Percentiles rank a stretch among this genome's conserved stretches.
phyloP scores from a whole-genome alignment of 305 asterid genomes.

The Andrographis paniculata region DNA sequence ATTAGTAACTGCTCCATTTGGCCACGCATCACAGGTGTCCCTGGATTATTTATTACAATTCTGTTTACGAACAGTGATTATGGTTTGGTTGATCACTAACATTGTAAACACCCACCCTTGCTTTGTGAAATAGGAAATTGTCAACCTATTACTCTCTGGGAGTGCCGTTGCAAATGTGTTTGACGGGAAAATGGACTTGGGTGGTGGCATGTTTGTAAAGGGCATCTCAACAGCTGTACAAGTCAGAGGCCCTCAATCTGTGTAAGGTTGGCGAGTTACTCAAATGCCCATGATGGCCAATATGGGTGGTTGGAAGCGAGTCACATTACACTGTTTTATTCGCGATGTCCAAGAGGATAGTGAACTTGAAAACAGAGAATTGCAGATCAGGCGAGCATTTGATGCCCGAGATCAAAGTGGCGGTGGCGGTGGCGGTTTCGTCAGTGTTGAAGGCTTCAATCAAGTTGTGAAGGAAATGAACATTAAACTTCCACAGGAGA shows the following conservation, averaged over 20 bases:
- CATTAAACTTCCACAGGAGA: conserved; percentile 56
- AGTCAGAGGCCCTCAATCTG: conserved; percentile 86
- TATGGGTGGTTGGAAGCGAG: conserved; percentile 99
- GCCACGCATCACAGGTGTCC: conserved; percentile 97
- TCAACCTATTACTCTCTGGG: conserved; percentile 87
- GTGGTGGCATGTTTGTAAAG: conserved; percentile 89
- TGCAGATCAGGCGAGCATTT: conserved; percentile 75
- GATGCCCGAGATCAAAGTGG: conserved; percentile 96
- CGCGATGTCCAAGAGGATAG: conserved; percentile 90
- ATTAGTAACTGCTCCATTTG: conserved; percentile 94
- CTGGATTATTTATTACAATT: conserved; percentile 11
- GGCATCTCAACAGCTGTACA: conserved; percentile 78
- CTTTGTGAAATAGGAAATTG: conserved; percentile 63
- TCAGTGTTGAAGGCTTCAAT: conserved; percentile 80
- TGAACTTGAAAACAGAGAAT: conserved; percentile 63
- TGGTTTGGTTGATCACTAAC: conserved; percentile 11
- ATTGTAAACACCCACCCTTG: background rate
- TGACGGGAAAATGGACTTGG: conserved; percentile 85
- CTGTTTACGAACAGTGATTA: conserved; percentile 3
- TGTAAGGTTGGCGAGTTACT: conserved; percentile 84
- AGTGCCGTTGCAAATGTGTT: conserved; percentile 79
- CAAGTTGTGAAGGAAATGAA: conserved; percentile 57
- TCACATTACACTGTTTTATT: conserved; percentile 89
- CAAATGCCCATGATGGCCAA: conserved; percentile 93
- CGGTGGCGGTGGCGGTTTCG: conserved; percentile 97